phyloP scores from a whole-genome alignment of 78 protist species.

The Cavenderia fasciculata region DNA sequence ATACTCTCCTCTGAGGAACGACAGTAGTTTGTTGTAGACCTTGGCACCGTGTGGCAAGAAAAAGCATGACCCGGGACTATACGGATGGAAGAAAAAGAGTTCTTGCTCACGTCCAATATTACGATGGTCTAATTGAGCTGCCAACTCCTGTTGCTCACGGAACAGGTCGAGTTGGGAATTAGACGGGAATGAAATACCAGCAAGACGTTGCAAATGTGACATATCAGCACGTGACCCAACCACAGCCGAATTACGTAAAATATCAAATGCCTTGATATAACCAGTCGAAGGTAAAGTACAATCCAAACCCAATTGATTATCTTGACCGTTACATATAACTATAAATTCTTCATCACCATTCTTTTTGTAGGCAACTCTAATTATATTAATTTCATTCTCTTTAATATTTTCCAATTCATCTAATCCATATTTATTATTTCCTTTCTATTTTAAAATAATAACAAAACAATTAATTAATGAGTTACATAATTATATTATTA shows the following conservation, averaged over 20 bases:
- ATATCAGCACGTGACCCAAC: neutral
- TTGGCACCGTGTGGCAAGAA: conserved; percentile 98
- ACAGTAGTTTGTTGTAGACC: conserved; percentile 93
- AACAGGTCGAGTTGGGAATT: conserved; percentile 89
- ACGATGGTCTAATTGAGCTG: conserved; percentile 97
- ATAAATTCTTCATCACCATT: neutral
- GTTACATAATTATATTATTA: no score
- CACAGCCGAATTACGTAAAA: conserved; percentile 14
- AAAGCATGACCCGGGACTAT: conserved; percentile 97
- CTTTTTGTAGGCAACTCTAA: no score
- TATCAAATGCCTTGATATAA: conserved; percentile 10
- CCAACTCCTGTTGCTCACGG: conserved; percentile 86
- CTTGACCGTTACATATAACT: neutral
- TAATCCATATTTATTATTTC: neutral
- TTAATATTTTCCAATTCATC: neutral
- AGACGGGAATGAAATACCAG: conserved; percentile 98
- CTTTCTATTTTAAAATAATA: no score
- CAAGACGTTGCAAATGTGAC: conserved; percentile 95
- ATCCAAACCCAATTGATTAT: neutral
- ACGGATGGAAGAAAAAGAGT: conserved; percentile 96
- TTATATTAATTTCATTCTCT: no score
- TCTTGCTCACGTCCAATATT: conserved; percentile 92
- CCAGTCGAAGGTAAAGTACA: neutral
- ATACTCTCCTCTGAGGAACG: conserved; percentile 84
- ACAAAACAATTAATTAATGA: no score